Evolutionary conservation across 2,329 filamentous ascomycete genomes (phyloP).

Genomic region (Fusarium oxysporum): DNA sequence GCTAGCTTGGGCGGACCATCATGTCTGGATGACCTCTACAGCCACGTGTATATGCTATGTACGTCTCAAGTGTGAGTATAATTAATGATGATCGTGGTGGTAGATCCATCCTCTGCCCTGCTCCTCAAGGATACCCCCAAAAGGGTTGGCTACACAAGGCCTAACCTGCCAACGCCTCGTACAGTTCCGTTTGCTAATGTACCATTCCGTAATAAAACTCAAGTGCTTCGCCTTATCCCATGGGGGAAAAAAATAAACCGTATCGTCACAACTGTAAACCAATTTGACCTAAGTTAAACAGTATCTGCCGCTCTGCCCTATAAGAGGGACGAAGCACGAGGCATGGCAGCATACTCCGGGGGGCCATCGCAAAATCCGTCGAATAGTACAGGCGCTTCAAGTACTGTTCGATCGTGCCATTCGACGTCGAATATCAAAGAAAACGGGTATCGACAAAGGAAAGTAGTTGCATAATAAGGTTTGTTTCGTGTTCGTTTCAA

Average conservation of each 20-base stretch:
- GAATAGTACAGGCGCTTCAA: constrained; percentile 7
- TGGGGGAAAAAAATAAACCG: constrained; percentile 18
- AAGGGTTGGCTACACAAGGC: constrained; percentile 27
- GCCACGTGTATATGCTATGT: constrained; percentile 46
- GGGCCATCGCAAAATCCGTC: constrained; percentile 8
- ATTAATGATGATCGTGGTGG: constrained; percentile 43
- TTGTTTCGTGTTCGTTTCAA: constrained; percentile 22
- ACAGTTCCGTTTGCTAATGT: constrained; percentile 45
- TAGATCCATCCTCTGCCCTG: constrained; percentile 38
- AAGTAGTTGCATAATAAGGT: constrained; percentile 25
- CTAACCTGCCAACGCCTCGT: constrained; percentile 41
- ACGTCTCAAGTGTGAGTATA: constrained; percentile 38
- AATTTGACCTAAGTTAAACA: constrained; percentile 29
- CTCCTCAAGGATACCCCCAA: constrained; percentile 26
- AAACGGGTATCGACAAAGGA: constrained; percentile 47
- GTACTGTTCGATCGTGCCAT: neutral
- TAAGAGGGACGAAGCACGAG: constrained; percentile 11
- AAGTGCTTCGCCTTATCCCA: constrained; percentile 38
- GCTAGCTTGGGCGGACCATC: constrained; percentile 14
- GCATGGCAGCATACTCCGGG: constrained; percentile 15
- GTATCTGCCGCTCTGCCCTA: constrained; percentile 8
- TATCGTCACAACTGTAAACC: constrained; percentile 20
- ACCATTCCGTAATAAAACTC: constrained; percentile 42
- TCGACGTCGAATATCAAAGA: constrained; percentile 24
- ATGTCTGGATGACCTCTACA: constrained; percentile 36